These are phyloP conservation scores for Eimeria brunetti DNA, from an alignment of 169 alveolate genomes.

Conservation along the genomic window DNA sequence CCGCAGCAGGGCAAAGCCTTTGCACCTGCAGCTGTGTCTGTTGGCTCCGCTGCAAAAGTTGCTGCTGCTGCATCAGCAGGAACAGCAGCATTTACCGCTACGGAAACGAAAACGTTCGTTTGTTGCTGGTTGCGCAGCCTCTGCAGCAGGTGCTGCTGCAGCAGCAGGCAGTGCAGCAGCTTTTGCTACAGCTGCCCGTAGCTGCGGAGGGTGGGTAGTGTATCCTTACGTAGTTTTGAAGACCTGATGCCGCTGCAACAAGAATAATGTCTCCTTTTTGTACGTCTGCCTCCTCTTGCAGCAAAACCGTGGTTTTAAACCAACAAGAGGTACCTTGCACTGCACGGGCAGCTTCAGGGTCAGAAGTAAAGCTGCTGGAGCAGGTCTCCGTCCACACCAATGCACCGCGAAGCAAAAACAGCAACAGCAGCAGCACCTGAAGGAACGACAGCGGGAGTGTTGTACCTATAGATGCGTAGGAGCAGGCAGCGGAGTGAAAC, in stretches of 20 bases:
- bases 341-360: background rate
- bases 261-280: conserved; percentile 18
- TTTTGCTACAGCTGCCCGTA: no score
- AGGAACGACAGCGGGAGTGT: background rate
- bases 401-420: conserved; percentile 2
- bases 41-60: no score
- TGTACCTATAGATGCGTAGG: no score
- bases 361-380: conserved; percentile 34
- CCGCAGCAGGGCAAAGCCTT: no score
- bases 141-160: no score
- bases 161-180: background rate
- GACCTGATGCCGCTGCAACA: conserved; percentile 39
- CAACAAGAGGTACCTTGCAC: conserved; percentile 20
- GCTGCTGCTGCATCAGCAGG: background rate
- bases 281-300: conserved; percentile 38
- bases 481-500: background rate
- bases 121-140: no score
- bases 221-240: conserved; percentile 44
- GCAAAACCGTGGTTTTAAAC: conserved; percentile 52
- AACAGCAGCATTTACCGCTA: background rate
- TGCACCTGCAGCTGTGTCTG: no score
- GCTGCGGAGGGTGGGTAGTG: background rate
- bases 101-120: no score
- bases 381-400: conserved; percentile 5
- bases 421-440: background rate